phyloP scores from a whole-genome alignment of 2,329 filamentous ascomycete genomes.

The Neodidymelliopsis sp. region DNA sequence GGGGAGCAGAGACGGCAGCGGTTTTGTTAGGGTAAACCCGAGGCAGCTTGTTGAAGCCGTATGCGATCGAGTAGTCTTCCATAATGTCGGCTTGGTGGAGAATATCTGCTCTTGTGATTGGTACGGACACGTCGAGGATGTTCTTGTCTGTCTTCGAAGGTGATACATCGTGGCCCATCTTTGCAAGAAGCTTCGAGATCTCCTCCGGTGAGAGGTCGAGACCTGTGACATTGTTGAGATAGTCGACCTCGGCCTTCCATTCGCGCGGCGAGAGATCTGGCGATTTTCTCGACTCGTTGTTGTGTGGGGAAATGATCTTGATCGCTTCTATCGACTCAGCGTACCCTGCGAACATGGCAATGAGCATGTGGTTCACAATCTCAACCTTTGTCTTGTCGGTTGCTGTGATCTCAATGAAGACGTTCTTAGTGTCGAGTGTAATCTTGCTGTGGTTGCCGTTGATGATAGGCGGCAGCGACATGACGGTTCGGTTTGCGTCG shows the following conservation, averaged over 20 bases:
- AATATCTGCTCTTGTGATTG: constrained; percentile 90
- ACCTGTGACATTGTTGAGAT: constrained; percentile 92
- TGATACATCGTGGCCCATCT: constrained; percentile 86
- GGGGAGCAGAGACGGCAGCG: constrained; percentile 83
- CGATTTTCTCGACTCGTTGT: constrained; percentile 79
- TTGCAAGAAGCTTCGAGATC: constrained; percentile 80
- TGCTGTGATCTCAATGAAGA: constrained; percentile 97
- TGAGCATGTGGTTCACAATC: constrained; percentile 93
- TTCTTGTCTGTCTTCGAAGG: constrained; percentile 73
- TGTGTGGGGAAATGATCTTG: constrained; percentile 91
- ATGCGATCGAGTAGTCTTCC: constrained; percentile 96
- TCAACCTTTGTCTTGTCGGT: constrained; percentile 96
- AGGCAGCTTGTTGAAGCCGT: constrained; percentile 96
- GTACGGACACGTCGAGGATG: constrained; percentile 81
- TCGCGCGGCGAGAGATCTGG: constrained; percentile 80
- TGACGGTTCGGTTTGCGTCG: constrained; percentile 84
- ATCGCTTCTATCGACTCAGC: constrained; percentile 94
- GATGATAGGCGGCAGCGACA: constrained; percentile 96
- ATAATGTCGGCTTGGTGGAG: constrained; percentile 98
- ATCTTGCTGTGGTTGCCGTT: constrained; percentile 98
- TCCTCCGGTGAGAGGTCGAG: constrained; percentile 75
- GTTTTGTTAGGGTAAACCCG: constrained; percentile 85
- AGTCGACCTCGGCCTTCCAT: constrained; percentile 85
- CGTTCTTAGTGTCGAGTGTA: constrained; percentile 84
- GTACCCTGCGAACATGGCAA: constrained; percentile 96